Conservation (phyloP, 495 filamentous ascomycete genomes). For the Talaromyces liani region DNA sequence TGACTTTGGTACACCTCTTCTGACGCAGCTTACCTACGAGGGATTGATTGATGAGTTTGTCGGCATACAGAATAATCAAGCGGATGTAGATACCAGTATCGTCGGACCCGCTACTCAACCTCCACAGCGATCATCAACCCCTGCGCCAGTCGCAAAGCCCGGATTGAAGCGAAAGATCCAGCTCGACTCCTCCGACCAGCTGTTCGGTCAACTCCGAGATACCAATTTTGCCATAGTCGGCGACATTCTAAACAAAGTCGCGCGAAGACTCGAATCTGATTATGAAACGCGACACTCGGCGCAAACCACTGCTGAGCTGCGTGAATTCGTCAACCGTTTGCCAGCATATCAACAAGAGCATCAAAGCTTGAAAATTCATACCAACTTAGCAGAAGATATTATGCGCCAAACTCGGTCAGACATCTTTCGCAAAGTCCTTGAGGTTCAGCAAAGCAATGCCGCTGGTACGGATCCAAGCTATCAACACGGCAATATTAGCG, state of each 20-base stretch:
- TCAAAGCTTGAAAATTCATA: constrained; percentile 84
- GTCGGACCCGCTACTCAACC: constrained; percentile 61
- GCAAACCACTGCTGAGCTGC: constrained; percentile 82
- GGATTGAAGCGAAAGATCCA: constrained; percentile 83
- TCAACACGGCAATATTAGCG: constrained; percentile 84
- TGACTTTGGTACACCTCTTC: constrained; percentile 81
- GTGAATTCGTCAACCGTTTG: constrained; percentile 85
- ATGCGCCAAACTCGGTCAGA: constrained; percentile 84
- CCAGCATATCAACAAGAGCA: constrained; percentile 92
- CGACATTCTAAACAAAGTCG: constrained; percentile 80
- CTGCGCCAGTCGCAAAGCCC: constrained; percentile 45
- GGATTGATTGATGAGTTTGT: constrained; percentile 93
- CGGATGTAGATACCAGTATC: constrained; percentile 88
- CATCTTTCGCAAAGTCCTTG: constrained; percentile 76
- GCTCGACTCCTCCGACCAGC: constrained; percentile 80
- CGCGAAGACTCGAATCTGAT: constrained; percentile 76
- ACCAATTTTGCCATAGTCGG: constrained; percentile 94
- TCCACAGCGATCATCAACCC: constrained; percentile 45
- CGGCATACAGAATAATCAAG: constrained; percentile 78
- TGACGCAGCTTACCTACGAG: constrained; percentile 96
- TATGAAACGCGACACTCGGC: constrained; percentile 85
- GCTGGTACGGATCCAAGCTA: constrained; percentile 81
- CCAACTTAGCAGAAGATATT: constrained; percentile 87
- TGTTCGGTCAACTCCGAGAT: constrained; percentile 84
- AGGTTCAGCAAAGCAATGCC: constrained; percentile 95